A percentile compares a stretch with the other conserved stretches of the same genome.
These are phyloP conservation scores for Rosellinia necatrix DNA, from an alignment of 2,329 filamentous ascomycete species.

Conservation along the genomic window DNA sequence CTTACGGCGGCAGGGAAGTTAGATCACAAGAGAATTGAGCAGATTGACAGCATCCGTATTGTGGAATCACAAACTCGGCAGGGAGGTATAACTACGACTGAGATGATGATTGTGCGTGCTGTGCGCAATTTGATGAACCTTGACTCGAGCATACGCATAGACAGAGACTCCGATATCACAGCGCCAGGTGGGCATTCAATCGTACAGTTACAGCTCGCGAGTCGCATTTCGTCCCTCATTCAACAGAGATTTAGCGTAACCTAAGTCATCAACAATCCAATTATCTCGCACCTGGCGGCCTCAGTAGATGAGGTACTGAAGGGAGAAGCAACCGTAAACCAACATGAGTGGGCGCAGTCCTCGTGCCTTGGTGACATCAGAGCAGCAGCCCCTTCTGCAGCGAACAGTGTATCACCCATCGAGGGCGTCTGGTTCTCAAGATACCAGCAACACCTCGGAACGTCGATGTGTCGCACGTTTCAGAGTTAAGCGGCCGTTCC, in stretches of 20 bases:
- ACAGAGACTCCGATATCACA: neutral
- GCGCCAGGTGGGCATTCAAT: neutral
- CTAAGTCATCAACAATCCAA: neutral
- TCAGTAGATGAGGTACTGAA: neutral
- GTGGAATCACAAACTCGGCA: neutral
- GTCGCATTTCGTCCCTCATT: neutral
- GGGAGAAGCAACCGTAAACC: neutral
- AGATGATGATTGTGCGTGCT: neutral
- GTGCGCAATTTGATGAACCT: neutral
- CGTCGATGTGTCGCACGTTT: no score
- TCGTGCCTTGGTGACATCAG: neutral
- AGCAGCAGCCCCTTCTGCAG: neutral
- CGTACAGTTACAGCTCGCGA: neutral
- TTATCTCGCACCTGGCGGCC: neutral
- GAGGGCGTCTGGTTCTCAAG: no score
- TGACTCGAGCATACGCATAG: neutral
- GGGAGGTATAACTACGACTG: neutral
- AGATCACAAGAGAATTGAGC: neutral
- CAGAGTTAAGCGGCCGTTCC: no score
- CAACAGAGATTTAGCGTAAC: neutral
- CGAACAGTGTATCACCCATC: no score
- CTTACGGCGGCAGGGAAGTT: slow-evolving; percentile 7
- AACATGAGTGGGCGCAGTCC: neutral
- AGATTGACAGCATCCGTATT: neutral
- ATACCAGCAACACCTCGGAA: no score